Base-by-base conservation (phyloP, 768 basidiomycete genomes). In the Pleurotus citrinopileatus region DNA sequence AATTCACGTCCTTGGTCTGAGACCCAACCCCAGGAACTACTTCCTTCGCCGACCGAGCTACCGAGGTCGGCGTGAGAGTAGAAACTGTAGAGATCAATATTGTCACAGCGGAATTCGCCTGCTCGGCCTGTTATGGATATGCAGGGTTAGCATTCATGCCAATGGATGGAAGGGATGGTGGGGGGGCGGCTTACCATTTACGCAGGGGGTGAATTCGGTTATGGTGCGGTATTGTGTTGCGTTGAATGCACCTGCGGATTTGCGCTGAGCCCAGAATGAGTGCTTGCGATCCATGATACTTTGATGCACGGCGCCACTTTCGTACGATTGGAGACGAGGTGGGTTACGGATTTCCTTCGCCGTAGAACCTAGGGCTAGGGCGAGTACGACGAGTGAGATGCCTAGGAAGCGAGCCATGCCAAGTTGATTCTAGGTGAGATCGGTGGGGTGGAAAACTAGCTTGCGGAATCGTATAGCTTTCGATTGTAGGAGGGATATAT, bases 1-100 rank as follows among this genome's bases (percentile, higher is more conserved):
- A 59, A 59, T 46, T 61, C 62, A 25, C 56, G 55, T 9, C 55
- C 60, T 5, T 43, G 44, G 17, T 52, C n/a, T n/a, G n/a, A 29
- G 17, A 58, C 59, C 61, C 61, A 63, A 13, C 59, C 61, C 57
- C 60, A 59, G 5, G 45, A 43, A 45, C 53, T 57, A 42, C 55
- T 56, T 34, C 60, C 57, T 22, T 59, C 37, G 25, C 60, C 57
- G 28, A 45, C 53, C 7, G 44, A 26, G 37, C 56, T 61, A 25
- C 61, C 60, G 22, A 58, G 56, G 9, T 55, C 55, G 36, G 55
- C 58, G 34, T 61, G 60, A 3, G 58, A 54, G n/a, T 51, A 50
- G 51, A 63, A 63, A 4, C 52, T 46, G 43, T 56, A 54, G 4
- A 63, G 46, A 37, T 63, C 62, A 27, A 59, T 55, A 19, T 63